phyloP scores from a whole-genome alignment of 202 grass and related monocot genomes.

The Brachypodium distachyon region DNA sequence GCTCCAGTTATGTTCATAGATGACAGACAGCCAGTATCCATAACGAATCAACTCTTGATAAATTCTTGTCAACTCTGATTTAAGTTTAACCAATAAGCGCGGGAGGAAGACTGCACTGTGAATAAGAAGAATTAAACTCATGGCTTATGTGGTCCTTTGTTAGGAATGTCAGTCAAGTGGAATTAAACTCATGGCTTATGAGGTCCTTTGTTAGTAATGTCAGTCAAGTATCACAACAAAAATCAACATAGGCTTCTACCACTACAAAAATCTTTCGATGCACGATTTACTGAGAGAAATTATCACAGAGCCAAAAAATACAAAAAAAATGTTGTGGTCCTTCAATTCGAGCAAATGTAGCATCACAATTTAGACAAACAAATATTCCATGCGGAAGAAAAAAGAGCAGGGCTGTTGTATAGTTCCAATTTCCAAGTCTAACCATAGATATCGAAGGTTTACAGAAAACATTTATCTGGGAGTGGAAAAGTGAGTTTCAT shows the following conservation, averaged over 20 bases:
- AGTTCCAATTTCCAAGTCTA: neutral
- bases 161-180: neutral
- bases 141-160: neutral
- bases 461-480: neutral
- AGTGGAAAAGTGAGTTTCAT: no score
- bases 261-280: no score
- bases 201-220: neutral
- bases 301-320: neutral
- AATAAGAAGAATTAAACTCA: neutral
- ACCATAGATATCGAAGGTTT: neutral
- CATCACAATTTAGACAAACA: neutral
- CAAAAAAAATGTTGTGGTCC: neutral
- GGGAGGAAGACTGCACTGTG: neutral
- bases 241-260: neutral
- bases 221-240: neutral
- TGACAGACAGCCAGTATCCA: constrained; percentile 55
- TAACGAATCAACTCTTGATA: constrained; percentile 2
- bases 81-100: neutral
- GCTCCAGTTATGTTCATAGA: constrained; percentile 54
- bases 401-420: neutral
- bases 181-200: neutral
- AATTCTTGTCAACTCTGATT: neutral
- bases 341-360: neutral
- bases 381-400: neutral
- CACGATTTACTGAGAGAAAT: neutral